Evolutionary conservation across 805 yeast species (phyloP), one percentile per base, ranked within the genome.

Genomic region (Saturnispora ahearnii): DNA sequence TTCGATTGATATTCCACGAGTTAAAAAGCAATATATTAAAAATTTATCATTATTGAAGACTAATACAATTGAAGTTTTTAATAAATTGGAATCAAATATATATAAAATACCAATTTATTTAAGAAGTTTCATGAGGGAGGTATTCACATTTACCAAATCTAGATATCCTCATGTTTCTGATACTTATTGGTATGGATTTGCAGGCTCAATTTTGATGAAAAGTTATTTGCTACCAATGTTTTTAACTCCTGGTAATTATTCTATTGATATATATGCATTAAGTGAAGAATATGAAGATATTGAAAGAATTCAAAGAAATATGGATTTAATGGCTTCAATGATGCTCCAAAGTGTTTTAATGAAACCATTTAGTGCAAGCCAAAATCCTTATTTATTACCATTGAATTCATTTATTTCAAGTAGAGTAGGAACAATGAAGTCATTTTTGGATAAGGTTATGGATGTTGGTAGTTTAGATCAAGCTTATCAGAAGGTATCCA

Each of bases 1-100:
- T 36, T 96, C 98, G 1, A 87, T 91, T 53, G 84, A 83, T 55
- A 90, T 87, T 55, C 76, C 81, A 1, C 81, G 76, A n/a, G 88
- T 91, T 0, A 76, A 93, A 32, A 65, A 68, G 0, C 72, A 73
- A 41, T 93, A 87, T 62, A 82, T 93, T 32, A 65, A 72, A 33
- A 90, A 93, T 57, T 69, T 93, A 59, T 86, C 86, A 64, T 69
- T 70, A 22, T 66, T 93, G 47, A 77, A 98, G 63, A 95, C 86
- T 54, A 72, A 75, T 41, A 71, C 87, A 0, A 77, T 84, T 26
- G 78, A 79, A 49, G 67, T 86, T 9, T 70, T 87, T 57, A 76
- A 76, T 18, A 59, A 76, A 0, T 58, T 89, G 24, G 57, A 54
- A 1, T 75, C 73, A 26, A 65, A 67, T 31, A 59, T 80, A 13